A percentile compares a stretch with the other conserved stretches of the same genome.
phyloP scores from a whole-genome alignment of 768 basidiomycete species.

The Tephrocybe sp. region DNA sequence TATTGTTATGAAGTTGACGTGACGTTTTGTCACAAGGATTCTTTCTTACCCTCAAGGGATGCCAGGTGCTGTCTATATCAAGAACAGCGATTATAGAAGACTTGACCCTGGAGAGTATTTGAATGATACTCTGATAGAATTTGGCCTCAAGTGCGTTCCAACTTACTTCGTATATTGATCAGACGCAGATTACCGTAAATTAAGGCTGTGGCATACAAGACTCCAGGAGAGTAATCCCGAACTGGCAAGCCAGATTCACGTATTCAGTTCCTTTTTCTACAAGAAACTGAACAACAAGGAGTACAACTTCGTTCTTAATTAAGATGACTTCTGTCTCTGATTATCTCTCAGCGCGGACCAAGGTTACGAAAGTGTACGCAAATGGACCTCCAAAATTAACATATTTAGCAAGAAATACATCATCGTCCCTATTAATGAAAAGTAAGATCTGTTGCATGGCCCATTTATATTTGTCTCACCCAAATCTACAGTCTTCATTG shows the following conservation, averaged over 20 bases:
- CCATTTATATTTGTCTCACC: not conserved
- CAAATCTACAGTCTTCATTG: conserved; percentile 74
- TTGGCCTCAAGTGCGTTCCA: conserved; percentile 81
- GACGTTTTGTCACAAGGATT: conserved; percentile 43
- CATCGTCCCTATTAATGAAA: conserved; percentile 95
- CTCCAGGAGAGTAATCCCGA: conserved; percentile 55
- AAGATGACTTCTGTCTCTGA: conserved; percentile 1
- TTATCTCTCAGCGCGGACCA: conserved; percentile 42
- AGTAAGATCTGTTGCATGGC: conserved; percentile 50
- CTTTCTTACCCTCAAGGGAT: conserved; percentile 72
- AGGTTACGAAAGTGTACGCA: conserved; percentile 82
- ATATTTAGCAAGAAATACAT: conserved; percentile 91
- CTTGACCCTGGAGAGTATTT: conserved; percentile 81
- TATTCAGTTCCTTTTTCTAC: conserved; percentile 99
- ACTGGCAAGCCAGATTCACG: conserved; percentile 73
- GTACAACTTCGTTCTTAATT: conserved; percentile 32
- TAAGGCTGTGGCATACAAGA: conserved; percentile 69
- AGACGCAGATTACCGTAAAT: conserved; percentile 1
- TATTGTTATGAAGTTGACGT: not conserved
- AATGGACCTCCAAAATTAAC: conserved; percentile 91
- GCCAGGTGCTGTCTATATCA: conserved; percentile 80
- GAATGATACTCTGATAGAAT: conserved; percentile 96
- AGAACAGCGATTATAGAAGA: conserved; percentile 72
- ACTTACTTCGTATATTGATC: not conserved
- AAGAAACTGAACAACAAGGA: conserved; percentile 82